phyloP scores from a whole-genome alignment of 1,139 yeast genomes.

The Kodamaea plutei region DNA sequence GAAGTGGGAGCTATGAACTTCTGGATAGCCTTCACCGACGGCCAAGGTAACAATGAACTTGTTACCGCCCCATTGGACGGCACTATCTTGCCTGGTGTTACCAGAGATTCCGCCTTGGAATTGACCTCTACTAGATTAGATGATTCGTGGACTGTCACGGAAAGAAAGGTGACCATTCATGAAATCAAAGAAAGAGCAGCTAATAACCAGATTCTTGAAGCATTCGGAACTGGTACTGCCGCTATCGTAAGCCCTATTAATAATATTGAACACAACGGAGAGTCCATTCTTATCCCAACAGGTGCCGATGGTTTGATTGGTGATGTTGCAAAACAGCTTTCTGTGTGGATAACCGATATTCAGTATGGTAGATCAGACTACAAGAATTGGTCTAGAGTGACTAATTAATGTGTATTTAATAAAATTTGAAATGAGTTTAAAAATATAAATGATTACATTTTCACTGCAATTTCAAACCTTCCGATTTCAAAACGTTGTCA shows the following conservation, averaged over 20 bases:
- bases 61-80: conserved; percentile 97
- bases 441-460: no score
- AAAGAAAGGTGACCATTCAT: conserved; percentile 32
- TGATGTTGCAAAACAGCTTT: conserved; percentile 26
- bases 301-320: conserved; percentile 24
- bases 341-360: conserved; percentile 27
- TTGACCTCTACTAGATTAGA: conserved; percentile 73
- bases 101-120: conserved; percentile 81
- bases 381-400: conserved; percentile 15
- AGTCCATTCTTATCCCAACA: conserved; percentile 29
- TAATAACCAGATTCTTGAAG: conserved; percentile 37
- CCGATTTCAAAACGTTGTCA: no score
- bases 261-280: conserved; percentile 30
- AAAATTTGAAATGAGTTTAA: no score
- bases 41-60: conserved; percentile 80
- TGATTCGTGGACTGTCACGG: conserved; percentile 54
- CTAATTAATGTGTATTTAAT: no score
- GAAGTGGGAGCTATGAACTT: conserved; percentile 98
- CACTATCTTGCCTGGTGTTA: conserved; percentile 93
- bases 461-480: no score
- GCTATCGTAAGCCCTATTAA: conserved; percentile 37
- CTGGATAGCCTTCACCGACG: conserved; percentile 75
- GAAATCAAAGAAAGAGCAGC: conserved; percentile 32
- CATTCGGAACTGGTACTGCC: conserved; percentile 43
- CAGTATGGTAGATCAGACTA: conserved; percentile 30